Evolutionary conservation across 176 grass and related monocot genomes (phyloP).

Genomic region (Triticum turgidum): DNA sequence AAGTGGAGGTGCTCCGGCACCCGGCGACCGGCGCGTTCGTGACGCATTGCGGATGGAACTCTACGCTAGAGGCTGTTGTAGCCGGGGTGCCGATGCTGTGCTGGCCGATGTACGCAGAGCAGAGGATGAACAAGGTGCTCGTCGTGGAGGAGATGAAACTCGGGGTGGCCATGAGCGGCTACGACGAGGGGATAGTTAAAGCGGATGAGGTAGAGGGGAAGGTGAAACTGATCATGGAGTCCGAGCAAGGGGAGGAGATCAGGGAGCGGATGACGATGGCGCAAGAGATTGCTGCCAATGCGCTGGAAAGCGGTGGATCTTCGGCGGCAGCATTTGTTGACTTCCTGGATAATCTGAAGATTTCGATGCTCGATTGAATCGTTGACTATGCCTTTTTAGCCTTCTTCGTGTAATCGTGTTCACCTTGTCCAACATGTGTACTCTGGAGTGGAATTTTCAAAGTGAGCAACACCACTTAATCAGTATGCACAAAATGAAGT

Average conservation of each 20-base stretch:
- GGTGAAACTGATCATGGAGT: slow-evolving; percentile 39
- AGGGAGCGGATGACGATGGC: slow-evolving; percentile 14
- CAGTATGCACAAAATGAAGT: background rate
- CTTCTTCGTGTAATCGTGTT: background rate
- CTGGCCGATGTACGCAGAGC: slow-evolving; percentile 55
- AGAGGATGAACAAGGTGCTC: slow-evolving; percentile 47
- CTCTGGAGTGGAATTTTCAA: background rate
- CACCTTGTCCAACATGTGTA: background rate
- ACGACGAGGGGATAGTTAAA: slow-evolving; percentile 33
- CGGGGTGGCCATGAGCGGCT: slow-evolving; percentile 30
- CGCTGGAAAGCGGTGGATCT: slow-evolving; percentile 17
- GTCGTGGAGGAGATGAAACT: slow-evolving; percentile 28
- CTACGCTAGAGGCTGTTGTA: slow-evolving; percentile 24
- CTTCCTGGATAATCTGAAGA: background rate
- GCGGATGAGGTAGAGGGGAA: slow-evolving; percentile 27
- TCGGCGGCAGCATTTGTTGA: slow-evolving; percentile 19
- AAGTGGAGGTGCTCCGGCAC: slow-evolving; percentile 56
- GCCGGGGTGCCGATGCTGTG: slow-evolving; percentile 43
- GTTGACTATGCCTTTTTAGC: background rate
- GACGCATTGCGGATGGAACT: slow-evolving; percentile 72
- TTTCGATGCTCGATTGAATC: background rate
- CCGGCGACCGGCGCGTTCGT: slow-evolving; percentile 47
- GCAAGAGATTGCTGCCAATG: background rate
- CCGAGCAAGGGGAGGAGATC: slow-evolving; percentile 23
- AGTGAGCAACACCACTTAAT: background rate